Evolutionary conservation across 2,329 filamentous ascomycete genomes (phyloP), one percentile per base, ranked within the genome.

Genomic region (Penicillium capsulatum): DNA sequence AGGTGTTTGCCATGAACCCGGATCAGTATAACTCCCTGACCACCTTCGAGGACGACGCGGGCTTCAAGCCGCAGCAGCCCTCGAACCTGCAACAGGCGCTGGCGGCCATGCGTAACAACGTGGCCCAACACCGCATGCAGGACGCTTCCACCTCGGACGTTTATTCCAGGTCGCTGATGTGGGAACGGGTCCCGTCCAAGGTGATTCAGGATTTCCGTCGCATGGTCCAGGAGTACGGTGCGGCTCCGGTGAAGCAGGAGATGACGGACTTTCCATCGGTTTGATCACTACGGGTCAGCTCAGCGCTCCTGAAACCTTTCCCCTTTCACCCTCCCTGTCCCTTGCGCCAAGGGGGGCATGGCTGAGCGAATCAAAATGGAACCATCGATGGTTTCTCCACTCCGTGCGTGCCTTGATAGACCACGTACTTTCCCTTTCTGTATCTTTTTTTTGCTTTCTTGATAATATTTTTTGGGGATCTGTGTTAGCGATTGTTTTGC

Each of bases 121-220:
- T 75, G 57, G 78, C 75, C 58, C 87, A 87, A 67, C 79, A 84
- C 40, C 69, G 71, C 7, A 47, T 64, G 16, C 62, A 65, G 28
- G 59, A 51, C 20, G 60, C 64, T 53, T 78, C 79, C 36, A 84
- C 83, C 33, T 86, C 90, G 41, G 89, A 96, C 57, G 86, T 96
- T 29, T 95, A 95, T 70, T 94, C 90, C 22, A 80, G 91, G 42
- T 94, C 88, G 47, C 76, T 97, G 46, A 80, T 97, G 42, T 95
- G 88, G 87, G 89, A 96, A 59, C 86, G 90, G 66, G 90, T 97
- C 55, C 90, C 92, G 10, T 78, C 81, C 54, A 89, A 97, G 50
- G 89, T 97, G 34, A 88, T 98, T 38, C 81, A 83, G 54, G 88
- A 91, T 63, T 97, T 97, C 72, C 86, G 86, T 57, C 86, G 87